phyloP scores from a whole-genome alignment of 441 rosid genomes.

The Metrosideros polymorpha region DNA sequence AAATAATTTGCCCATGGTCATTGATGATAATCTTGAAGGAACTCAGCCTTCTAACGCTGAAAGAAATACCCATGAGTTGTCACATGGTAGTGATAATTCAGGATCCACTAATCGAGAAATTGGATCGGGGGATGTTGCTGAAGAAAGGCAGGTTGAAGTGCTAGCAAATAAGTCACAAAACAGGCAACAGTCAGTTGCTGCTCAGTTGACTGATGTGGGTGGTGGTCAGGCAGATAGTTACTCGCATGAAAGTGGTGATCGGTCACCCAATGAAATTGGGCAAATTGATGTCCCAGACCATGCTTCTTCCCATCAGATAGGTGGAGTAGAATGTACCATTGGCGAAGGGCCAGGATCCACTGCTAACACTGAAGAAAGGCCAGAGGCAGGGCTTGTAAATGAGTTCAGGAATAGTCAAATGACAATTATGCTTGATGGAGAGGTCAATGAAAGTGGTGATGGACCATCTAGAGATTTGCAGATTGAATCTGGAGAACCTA shows the following conservation, averaged over 20 bases:
- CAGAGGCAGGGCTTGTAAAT: constrained; percentile 29
- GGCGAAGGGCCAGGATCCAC: constrained; percentile 9
- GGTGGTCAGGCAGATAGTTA: constrained; percentile 14
- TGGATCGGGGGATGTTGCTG: constrained; percentile 29
- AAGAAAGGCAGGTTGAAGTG: constrained; percentile 30
- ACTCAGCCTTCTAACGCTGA: constrained; percentile 21
- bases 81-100: constrained; percentile 26
- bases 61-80: constrained; percentile 16
- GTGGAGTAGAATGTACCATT: neutral
- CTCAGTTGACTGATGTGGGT: constrained; percentile 25
- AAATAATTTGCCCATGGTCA: constrained; percentile 17
- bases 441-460: constrained; percentile 12
- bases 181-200: constrained; percentile 14
- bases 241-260: constrained; percentile 12
- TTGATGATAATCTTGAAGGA: constrained; percentile 23
- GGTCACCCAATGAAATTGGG: constrained; percentile 11
- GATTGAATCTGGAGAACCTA: constrained; percentile 19
- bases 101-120: constrained; percentile 18
- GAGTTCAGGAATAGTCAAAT: constrained; percentile 25
- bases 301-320: neutral
- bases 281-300: neutral
- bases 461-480: constrained; percentile 18
- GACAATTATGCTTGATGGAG: constrained; percentile 13
- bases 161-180: constrained; percentile 28
- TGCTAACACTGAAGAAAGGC: constrained; percentile 31